Evolutionary conservation across 768 basidiomycete genomes (phyloP).

Genomic region (Rhizopogon vesiculosus): DNA sequence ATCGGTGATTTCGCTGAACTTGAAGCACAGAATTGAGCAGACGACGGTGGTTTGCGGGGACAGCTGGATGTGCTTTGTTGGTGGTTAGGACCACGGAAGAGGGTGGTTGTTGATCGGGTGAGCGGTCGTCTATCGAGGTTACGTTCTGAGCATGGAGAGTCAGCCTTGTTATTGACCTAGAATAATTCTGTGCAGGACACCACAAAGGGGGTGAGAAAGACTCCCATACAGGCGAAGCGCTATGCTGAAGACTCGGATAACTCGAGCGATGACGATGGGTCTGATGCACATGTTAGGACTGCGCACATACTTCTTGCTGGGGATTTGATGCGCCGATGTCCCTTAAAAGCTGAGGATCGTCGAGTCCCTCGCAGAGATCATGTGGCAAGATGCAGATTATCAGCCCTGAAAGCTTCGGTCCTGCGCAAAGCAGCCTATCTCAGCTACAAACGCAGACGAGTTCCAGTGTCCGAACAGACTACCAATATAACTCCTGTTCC

Average conservation of each 20-base stretch:
- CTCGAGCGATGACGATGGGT: slow-evolving; percentile 36
- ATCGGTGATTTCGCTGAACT: slow-evolving; percentile 46
- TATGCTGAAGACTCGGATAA: slow-evolving; percentile 35
- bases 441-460: neutral
- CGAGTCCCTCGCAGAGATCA: slow-evolving; percentile 7
- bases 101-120: slow-evolving; percentile 32
- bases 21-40: slow-evolving; percentile 53
- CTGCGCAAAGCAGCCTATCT: neutral
- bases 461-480: neutral
- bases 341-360: slow-evolving; percentile 13
- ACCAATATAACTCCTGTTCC: neutral
- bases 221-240: neutral
- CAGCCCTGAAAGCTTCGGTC: neutral
- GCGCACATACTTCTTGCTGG: slow-evolving; percentile 50
- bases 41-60: slow-evolving; percentile 36
- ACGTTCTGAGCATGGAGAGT: neutral
- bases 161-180: neutral
- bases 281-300: slow-evolving; percentile 48
- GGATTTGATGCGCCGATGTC: slow-evolving; percentile 20
- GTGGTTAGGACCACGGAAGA: slow-evolving; percentile 35
- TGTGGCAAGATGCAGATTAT: neutral
- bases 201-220: neutral
- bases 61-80: slow-evolving; percentile 41
- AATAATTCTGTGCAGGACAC: neutral
- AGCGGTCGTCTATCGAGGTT: slow-evolving; percentile 10